Evolutionary conservation across 768 basidiomycete species (phyloP).

Genomic region (Trametopsis cervina): DNA sequence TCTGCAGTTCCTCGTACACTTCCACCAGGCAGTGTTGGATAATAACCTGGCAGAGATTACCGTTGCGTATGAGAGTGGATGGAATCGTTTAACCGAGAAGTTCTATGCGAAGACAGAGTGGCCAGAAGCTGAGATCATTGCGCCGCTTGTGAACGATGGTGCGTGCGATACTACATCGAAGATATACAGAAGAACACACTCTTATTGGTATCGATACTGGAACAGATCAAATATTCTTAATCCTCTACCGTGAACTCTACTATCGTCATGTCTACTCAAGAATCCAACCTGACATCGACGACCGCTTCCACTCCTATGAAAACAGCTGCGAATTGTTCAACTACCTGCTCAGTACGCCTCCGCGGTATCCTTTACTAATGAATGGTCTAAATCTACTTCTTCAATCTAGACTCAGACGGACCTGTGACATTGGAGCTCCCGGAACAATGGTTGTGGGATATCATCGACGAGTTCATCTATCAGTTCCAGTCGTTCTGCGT

Average conservation of each 20-base stretch:
- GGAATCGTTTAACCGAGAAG: conserved; percentile 96
- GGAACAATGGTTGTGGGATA: conserved; percentile 98
- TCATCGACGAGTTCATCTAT: conserved; percentile 96
- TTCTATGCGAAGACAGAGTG: conserved; percentile 92
- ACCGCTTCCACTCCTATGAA: conserved; percentile 96
- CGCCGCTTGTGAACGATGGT: conserved; percentile 92
- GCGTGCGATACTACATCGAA: conserved; percentile 19
- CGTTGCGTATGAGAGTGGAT: conserved; percentile 91
- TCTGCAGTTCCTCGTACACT: conserved; percentile 84
- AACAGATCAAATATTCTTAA: conserved; percentile 90
- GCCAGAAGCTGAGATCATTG: conserved; percentile 95
- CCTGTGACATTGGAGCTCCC: conserved; percentile 92
- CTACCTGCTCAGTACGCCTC: conserved; percentile 78
- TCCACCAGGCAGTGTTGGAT: conserved; percentile 87
- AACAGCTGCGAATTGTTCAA: conserved; percentile 99
- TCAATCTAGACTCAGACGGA: conserved; percentile 76
- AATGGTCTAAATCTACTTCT: not conserved
- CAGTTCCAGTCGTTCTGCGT: conserved; percentile 96
- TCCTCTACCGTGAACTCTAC: conserved; percentile 93
- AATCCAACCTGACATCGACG: conserved; percentile 91
- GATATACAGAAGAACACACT: not conserved
- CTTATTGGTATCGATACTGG: too few species aligned
- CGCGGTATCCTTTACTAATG: not conserved
- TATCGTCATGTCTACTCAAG: conserved; percentile 96
- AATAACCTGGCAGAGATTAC: conserved; percentile 91